phyloP scores from a whole-genome alignment of 495 filamentous ascomycete genomes.

The Podospora sp. region DNA sequence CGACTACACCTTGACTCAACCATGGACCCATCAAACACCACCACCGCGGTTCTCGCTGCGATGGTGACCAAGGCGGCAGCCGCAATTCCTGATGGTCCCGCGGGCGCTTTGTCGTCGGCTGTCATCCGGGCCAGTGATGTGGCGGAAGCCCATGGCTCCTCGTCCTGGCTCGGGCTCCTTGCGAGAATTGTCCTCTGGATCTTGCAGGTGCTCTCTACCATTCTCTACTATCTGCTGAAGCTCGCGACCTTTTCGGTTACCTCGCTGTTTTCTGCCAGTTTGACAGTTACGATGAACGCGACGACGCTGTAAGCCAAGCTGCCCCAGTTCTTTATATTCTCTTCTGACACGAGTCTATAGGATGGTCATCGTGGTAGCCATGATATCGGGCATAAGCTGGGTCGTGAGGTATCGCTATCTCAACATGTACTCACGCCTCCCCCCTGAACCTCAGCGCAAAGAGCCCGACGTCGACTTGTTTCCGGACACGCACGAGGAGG shows the following conservation, averaged over 20 bases:
- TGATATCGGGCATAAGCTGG: conserved; percentile 85
- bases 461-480: conserved; percentile 94
- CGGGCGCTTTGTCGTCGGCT: conserved; percentile 36
- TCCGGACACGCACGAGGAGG: conserved; percentile 86
- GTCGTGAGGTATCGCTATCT: conserved; percentile 90
- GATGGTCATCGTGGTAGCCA: conserved; percentile 72
- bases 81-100: conserved; percentile 20
- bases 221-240: conserved; percentile 81
- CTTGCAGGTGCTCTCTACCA: conserved; percentile 67
- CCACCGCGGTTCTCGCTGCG: conserved; percentile 17
- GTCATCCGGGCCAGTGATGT: conserved; percentile 43
- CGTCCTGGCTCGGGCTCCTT: conserved; percentile 52
- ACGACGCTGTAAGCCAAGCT: conserved; percentile 74
- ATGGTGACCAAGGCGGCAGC: conserved; percentile 12
- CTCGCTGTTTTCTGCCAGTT: conserved; percentile 89
- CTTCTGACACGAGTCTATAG: conserved; percentile 41
- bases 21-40: conserved; percentile 19
- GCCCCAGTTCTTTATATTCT: not conserved
- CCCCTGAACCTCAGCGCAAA: conserved; percentile 92
- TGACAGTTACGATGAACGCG: conserved; percentile 97
- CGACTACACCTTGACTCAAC: not conserved
- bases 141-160: conserved; percentile 39
- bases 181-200: conserved; percentile 54
- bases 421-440: conserved; percentile 92
- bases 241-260: conserved; percentile 87